phyloP scores from a whole-genome alignment of 805 yeast genomes.

The Kodamaea lidongshanica region DNA sequence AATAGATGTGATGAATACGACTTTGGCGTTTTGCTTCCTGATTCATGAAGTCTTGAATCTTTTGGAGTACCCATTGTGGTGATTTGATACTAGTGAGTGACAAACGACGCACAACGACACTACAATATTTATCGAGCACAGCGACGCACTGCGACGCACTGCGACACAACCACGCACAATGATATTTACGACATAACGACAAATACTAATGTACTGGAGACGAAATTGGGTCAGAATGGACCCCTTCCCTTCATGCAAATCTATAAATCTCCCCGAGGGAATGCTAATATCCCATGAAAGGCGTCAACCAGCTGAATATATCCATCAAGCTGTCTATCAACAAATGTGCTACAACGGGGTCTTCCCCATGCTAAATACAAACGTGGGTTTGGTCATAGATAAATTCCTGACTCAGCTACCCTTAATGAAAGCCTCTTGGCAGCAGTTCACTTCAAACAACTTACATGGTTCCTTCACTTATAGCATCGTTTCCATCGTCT shows the following conservation, averaged over 20 bases:
- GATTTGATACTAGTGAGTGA: too few species aligned
- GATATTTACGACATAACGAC: too few species aligned
- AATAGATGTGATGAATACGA: too few species aligned
- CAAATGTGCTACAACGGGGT: slow-evolving; percentile 28
- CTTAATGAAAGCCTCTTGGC: slow-evolving; percentile 45
- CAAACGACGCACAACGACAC: too few species aligned
- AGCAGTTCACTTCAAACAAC: slow-evolving; percentile 25
- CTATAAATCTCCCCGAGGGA: slow-evolving; percentile 27
- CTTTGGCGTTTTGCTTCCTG: too few species aligned
- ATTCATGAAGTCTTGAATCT: too few species aligned
- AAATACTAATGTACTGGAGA: slow-evolving; percentile 40
- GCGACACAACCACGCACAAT: too few species aligned
- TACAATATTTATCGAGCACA: too few species aligned
- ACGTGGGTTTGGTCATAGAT: slow-evolving; percentile 27
- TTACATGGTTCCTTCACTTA: slow-evolving; percentile 43
- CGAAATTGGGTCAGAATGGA: slow-evolving; percentile 15
- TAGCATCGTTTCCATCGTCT: slow-evolving; percentile 56
- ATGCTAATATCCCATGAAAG: slow-evolving; percentile 25
- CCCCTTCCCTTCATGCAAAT: slow-evolving; percentile 27
- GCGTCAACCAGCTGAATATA: slow-evolving; percentile 16
- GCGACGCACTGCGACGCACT: too few species aligned
- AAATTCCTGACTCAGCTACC: slow-evolving; percentile 34
- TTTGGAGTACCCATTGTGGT: too few species aligned
- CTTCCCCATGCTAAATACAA: slow-evolving; percentile 35
- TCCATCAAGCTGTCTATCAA: slow-evolving; percentile 19